These are phyloP conservation scores for Beauveria australis DNA, from an alignment of 2,329 filamentous ascomycete species.

Conservation along the genomic window DNA sequence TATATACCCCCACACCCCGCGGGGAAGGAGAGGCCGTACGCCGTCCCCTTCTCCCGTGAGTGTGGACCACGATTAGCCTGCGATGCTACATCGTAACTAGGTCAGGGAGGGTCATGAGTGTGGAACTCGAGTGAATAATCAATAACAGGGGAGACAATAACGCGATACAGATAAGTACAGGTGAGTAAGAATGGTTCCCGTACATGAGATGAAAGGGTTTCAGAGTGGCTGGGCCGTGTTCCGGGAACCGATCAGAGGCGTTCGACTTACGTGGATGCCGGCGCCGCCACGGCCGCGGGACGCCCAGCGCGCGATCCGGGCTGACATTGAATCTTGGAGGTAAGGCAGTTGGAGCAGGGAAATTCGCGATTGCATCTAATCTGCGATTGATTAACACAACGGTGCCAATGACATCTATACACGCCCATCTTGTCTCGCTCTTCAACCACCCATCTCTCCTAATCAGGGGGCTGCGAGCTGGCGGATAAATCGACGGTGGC, in stretches of 20 bases:
- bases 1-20: not conserved
- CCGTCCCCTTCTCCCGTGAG: not conserved
- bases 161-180: not conserved
- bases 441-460: not conserved
- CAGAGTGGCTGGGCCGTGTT: not conserved
- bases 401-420: not conserved
- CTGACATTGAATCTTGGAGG: constrained; percentile 15
- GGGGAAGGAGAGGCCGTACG: not conserved
- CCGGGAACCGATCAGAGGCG: not conserved
- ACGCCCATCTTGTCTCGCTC: not conserved
- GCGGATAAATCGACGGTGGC: too few species aligned
- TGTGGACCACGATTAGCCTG: not conserved
- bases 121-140: too few species aligned
- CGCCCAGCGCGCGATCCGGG: constrained; percentile 10
- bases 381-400: constrained; percentile 3
- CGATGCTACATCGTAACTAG: not conserved
- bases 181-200: not conserved
- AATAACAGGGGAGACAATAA: too few species aligned
- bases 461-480: not conserved
- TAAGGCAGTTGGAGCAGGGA: constrained; percentile 17
- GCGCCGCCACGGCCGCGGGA: constrained; percentile 3
- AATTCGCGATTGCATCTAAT: constrained; percentile 16
- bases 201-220: not conserved
- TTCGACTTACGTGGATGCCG: not conserved
- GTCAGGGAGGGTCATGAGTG: not conserved